Base-by-base conservation (phyloP, 2,329 filamentous ascomycete species). In the Sordariomycetes sp. region DNA sequence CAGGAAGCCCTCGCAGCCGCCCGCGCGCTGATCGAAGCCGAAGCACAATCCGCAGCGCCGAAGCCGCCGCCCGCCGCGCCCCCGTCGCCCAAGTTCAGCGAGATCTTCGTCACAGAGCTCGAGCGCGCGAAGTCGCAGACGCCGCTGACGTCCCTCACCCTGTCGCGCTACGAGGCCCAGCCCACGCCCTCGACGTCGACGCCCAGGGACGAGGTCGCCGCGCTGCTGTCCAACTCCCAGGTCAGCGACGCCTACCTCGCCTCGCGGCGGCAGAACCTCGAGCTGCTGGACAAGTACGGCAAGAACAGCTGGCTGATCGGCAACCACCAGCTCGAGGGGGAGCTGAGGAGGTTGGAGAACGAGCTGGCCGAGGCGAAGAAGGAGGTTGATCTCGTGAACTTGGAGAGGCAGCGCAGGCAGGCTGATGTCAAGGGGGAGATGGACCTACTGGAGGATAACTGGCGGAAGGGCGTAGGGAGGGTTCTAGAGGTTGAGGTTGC, bases 291-390 rank as follows among this genome's bases (percentile, higher is more conserved):
- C 48, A 70, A 70, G 33, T 80, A 80, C 57, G 92, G 90, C 45
- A 86, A 86, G 61, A 94, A 94, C 56, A 82, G 86, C 8, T 96
- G 92, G 90, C 68, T 98, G 36, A 72, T 94, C 8, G 76, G 76
- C 6, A 98, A 98, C 57, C 75, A 80, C 46, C 77, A 84, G 45
- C 58, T 87, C 15, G 90, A 95, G 59, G 74, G 75, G 28, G 72
- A 86, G 27, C 45, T 61, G 16, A 69, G 70, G 33, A 57, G 57
- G 10, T 50, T 93, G 18, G 90, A 96, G 66, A 66, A 67, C 29
- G 86, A 94, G 48, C 66, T 96, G 32, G 79, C 76, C 11, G 69
- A 66, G 25, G 63, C 72, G 15, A 80, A 79, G 54, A 67, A 71
- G 38, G 76, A 83, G 43, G 72, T 87, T 31, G 87, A 95, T 52